Evolutionary conservation across 2,329 filamentous ascomycete species (phyloP), one percentile per base, ranked within the genome.

Genomic region (Colletotrichum caudatum): DNA sequence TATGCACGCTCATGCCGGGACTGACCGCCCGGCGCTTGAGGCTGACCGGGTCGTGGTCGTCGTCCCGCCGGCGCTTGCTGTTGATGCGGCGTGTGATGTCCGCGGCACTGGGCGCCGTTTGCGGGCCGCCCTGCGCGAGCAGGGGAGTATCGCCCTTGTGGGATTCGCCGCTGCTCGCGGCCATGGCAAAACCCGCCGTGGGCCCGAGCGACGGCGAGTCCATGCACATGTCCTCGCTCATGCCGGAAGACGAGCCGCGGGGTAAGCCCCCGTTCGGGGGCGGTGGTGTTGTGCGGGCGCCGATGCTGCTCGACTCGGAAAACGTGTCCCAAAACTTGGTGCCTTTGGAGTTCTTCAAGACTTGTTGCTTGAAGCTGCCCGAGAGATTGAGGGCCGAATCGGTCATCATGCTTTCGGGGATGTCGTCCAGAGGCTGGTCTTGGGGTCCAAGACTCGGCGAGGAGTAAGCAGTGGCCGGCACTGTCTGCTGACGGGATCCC

Each of bases 21-120:
- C 93, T 96, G 2, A 98, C 95, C 33, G 95, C 95, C 54, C 95
- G 90, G 20, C 95, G 89, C 82, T 98, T 98, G 84, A 98, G 95
- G 73, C 92, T 93, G 50, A 91, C 88, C 2, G 93, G 92, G 78
- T 98, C 95, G 69, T 97, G 92, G 77, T 98, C 95, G 77, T 97
- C 94, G 73, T 98, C 95, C 67, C 94, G 88, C 29, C 94, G 89
- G n/a, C 95, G 91, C 80, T 95, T 96, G 80, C 88, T 90, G 79
- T 93, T 91, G 64, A 94, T 91, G 73, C 94, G 93, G 11, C 93
- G 88, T 5, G 92, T 92, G 62, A 95, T 89, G 76, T 96, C 93
- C 14, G 92, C 90, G 1, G 92, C 89, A 0, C 88, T 92, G 0
- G 92, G 91, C 3, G 86, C 84, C 6, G 63, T 46, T n/a, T 84